Percentiles rank a stretch among this genome's conserved stretches.
Evolutionary conservation across 768 basidiomycete genomes (phyloP).

Genomic region (Suillus spraguei): DNA sequence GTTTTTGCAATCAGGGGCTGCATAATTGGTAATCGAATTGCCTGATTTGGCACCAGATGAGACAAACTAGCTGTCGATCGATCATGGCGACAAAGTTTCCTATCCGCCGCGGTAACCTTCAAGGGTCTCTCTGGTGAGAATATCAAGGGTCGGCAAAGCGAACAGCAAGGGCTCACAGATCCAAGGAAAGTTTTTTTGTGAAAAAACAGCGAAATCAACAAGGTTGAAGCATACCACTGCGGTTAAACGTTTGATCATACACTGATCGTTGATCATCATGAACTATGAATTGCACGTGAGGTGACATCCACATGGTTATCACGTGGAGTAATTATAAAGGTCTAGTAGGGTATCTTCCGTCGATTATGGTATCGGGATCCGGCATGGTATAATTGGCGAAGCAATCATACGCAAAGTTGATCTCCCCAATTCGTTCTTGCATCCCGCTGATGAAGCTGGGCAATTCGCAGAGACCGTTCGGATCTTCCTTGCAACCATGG

Average conservation of each 20-base stretch:
- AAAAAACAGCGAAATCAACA: not conserved
- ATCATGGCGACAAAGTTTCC: not conserved
- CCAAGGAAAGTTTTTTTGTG: not conserved
- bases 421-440: conserved; percentile 38
- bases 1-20: not conserved
- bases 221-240: not conserved
- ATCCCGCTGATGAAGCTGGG: conserved; percentile 42
- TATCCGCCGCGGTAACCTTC: not conserved
- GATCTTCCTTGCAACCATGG: conserved; percentile 40
- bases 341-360: conserved; percentile 35
- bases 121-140: no score
- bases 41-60: not conserved
- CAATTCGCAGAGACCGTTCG: conserved; percentile 45
- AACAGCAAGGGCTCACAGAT: not conserved
- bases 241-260: not conserved
- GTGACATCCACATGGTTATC: not conserved
- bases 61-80: not conserved
- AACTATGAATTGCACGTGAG: not conserved
- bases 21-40: not conserved
- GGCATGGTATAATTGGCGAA: conserved; percentile 49
- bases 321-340: not conserved
- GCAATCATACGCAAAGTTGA: conserved; percentile 47
- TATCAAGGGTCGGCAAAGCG: not conserved
- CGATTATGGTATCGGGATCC: conserved; percentile 40
- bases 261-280: not conserved